Evolutionary conservation across 2,329 filamentous ascomycete species (phyloP).

Genomic region (Elsinoe ampelina): DNA sequence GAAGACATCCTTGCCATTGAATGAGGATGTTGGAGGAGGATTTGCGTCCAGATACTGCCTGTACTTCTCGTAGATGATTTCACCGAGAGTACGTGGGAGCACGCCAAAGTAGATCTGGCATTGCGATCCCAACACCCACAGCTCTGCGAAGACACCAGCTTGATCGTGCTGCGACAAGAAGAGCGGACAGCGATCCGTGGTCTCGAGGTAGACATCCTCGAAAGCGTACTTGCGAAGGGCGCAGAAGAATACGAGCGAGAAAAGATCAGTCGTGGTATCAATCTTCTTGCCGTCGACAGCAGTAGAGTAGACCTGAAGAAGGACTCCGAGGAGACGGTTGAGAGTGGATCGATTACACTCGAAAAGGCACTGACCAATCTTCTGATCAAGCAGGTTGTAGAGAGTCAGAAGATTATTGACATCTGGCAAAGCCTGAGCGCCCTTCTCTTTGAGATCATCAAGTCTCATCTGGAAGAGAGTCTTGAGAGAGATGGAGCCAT

Average conservation of each 20-base stretch:
- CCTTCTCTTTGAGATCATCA: constrained; percentile 12
- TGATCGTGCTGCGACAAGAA: constrained; percentile 54
- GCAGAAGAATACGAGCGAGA: constrained; percentile 50
- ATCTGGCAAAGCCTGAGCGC: constrained; percentile 12
- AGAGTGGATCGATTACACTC: constrained; percentile 22
- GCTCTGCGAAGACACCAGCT: constrained; percentile 54
- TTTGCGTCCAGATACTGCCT: constrained; percentile 13
- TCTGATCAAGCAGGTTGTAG: constrained; percentile 14
- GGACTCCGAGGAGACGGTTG: constrained; percentile 10
- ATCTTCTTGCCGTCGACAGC: constrained; percentile 17
- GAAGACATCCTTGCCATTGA: constrained; percentile 17
- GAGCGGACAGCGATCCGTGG: constrained; percentile 52
- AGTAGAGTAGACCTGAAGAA: constrained; percentile 14
- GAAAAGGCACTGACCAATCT: constrained; percentile 25
- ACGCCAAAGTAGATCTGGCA: constrained; percentile 56
- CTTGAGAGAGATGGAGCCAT: constrained; percentile 10
- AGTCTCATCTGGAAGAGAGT: constrained; percentile 13
- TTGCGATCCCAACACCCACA: constrained; percentile 54
- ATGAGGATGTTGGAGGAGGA: constrained; percentile 17
- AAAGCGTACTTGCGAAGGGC: constrained; percentile 47
- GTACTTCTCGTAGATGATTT: constrained; percentile 16
- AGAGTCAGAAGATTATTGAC: constrained; percentile 14
- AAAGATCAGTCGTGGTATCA: constrained; percentile 36
- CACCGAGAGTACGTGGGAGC: constrained; percentile 16
- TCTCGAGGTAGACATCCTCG: constrained; percentile 55